Evolutionary conservation across 306 rosid species (phyloP).

Genomic region (Dryas octopetala): DNA sequence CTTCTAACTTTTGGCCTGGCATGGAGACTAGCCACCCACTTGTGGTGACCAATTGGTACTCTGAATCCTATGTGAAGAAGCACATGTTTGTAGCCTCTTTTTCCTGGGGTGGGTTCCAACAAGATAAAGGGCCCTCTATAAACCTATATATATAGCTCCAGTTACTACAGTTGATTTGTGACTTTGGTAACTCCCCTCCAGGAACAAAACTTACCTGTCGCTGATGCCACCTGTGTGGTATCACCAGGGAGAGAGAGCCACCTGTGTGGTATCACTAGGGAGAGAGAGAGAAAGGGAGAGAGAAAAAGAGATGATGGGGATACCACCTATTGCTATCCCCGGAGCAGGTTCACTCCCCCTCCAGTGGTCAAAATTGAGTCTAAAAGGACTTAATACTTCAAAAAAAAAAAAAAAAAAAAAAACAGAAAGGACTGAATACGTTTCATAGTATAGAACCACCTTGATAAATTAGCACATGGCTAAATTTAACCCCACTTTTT

Average conservation of each 20-base stretch:
- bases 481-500: background rate
- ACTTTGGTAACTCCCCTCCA: background rate
- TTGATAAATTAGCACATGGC: background rate
- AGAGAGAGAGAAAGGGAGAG: too few relatives aligned
- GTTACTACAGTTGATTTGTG: background rate
- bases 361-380: background rate
- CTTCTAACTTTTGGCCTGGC: background rate
- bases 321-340: too few relatives aligned
- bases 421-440: background rate
- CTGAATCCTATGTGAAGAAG: background rate
- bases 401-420: too few relatives aligned
- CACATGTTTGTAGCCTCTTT: constrained; percentile 8
- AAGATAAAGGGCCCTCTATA: background rate
- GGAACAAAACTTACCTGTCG: too few relatives aligned
- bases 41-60: constrained; percentile 4
- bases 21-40: background rate
- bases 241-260: too few relatives aligned
- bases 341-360: too few relatives aligned
- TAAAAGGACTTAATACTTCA: too few relatives aligned
- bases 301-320: too few relatives aligned
- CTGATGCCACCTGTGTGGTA: too few relatives aligned
- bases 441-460: background rate
- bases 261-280: too few relatives aligned
- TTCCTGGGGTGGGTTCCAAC: constrained; percentile 14
- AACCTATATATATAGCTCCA: background rate